Evolutionary conservation across 129 eudicot species (phyloP).

Genomic region (Gnaphalium uliginosum): DNA sequence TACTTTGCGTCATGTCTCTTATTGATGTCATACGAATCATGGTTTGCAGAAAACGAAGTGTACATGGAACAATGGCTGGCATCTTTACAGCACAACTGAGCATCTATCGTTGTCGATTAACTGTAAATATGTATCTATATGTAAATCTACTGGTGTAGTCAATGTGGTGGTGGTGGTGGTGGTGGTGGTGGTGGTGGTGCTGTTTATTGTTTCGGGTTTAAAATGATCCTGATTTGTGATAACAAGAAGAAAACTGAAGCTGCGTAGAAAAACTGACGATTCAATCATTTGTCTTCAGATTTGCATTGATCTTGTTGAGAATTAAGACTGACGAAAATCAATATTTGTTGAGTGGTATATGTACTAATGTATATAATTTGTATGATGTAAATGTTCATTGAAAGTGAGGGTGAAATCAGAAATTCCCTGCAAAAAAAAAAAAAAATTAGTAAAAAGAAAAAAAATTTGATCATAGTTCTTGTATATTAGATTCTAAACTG

Average conservation of each 20-base stretch:
- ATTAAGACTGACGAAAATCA: constrained; percentile 24
- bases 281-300: neutral
- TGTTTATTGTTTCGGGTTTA: constrained; percentile 23
- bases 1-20: constrained; percentile 6
- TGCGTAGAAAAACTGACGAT: constrained; percentile 23
- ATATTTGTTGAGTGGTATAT: constrained; percentile 37
- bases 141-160: constrained; percentile 30
- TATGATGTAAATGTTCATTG: constrained; percentile 32
- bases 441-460: neutral
- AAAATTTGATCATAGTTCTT: constrained; percentile 12
- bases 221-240: constrained; percentile 22
- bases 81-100: constrained; percentile 36
- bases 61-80: constrained; percentile 46
- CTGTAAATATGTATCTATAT: constrained; percentile 43
- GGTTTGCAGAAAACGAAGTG: constrained; percentile 34
- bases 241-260: constrained; percentile 27
- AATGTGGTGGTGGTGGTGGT: constrained; percentile 12
- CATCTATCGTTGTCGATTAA: constrained; percentile 24
- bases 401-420: constrained; percentile 19
- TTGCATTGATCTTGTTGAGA: constrained; percentile 34
- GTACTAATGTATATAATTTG: constrained; percentile 27
- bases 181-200: neutral
- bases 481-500: constrained; percentile 23
- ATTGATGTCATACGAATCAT: neutral
- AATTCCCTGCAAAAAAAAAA: neutral